Base-by-base conservation (phyloP, 345 rosid genomes). In the Hevea brasiliensis region DNA sequence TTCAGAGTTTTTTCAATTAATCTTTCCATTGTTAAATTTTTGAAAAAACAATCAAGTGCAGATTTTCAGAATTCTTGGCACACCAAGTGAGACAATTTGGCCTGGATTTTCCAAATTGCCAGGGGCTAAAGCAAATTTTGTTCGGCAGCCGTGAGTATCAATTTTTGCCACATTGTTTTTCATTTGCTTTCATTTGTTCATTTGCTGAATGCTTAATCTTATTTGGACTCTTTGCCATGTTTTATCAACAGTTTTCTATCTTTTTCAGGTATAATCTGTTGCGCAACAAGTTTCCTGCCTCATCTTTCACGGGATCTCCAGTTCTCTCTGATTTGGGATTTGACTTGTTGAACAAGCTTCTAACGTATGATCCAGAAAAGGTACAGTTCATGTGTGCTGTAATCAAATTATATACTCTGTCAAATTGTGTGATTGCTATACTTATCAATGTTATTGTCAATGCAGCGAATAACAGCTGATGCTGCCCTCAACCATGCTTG, bases 291-390 rank as follows among this genome's bases (percentile, higher is more conserved):
- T 94, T 92, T 76, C 98, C 97, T 56, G 90, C 85, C 6, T 61
- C 87, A 57, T 87, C 93, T 72, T 92, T 92, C 76, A 89, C 81
- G 1, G 97, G 93, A 58, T 83, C 89, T 57, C 82, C 89, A 1
- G 85, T 83, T 72, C 97, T 94, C 32, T 92, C 97, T 20, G 98
- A 90, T 69, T 74, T 74, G 15, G 98, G 98, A 61, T 92, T 88
- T 51, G 98, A 94, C 82, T 80, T 94, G 75, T 69, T 94, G 73
- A 92, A 80, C 74, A 77, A 75, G 68, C 87, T 94, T 78, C 72
- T 94, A 58, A 82, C 87, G 7, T 92, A 81, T 72, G 90, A 92
- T 70, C 97, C 97, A 56, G 87, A 85, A 78, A 88, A 86, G 92
- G 95, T 88, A 84, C 29, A 42, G 17, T 67, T 6, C 58, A 17